Conservation (phyloP, 2,329 filamentous ascomycete species). For the Xylariaceae sp. region DNA sequence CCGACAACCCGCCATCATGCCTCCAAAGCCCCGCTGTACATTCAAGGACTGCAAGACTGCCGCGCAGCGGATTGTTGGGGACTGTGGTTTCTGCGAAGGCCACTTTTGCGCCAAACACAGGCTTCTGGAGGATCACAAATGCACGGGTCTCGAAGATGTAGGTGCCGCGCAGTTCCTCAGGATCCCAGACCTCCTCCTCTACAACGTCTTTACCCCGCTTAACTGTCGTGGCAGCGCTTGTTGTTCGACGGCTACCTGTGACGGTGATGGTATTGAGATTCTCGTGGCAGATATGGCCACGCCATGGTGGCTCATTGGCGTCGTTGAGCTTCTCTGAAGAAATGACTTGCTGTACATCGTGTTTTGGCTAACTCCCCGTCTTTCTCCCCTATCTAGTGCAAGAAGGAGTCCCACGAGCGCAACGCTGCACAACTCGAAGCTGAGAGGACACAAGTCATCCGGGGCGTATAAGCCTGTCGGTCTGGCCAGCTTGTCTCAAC, state of each 20-base stretch:
- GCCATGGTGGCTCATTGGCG: too few species aligned
- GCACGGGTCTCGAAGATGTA: conserved; percentile 83
- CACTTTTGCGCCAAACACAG: conserved; percentile 95
- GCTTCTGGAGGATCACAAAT: conserved; percentile 90
- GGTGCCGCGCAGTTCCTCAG: conserved; percentile 37
- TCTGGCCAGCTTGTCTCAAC: neutral
- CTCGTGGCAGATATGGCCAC: too few species aligned
- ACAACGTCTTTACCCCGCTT: neutral
- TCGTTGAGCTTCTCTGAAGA: conserved; percentile 34
- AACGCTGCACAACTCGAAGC: conserved; percentile 90
- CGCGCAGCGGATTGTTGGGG: conserved; percentile 89
- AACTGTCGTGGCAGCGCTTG: neutral
- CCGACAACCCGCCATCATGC: conserved; percentile 50
- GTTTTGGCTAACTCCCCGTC: conserved; percentile 31
- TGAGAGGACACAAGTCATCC: conserved; percentile 91
- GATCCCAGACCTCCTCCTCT: neutral
- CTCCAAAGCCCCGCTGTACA: conserved; percentile 78
- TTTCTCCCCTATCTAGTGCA: conserved; percentile 57
- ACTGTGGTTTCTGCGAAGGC: conserved; percentile 91
- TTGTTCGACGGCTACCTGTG: neutral
- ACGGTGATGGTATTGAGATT: conserved; percentile 41
- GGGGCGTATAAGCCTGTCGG: conserved; percentile 63
- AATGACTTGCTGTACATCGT: conserved; percentile 13
- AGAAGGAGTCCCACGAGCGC: conserved; percentile 91
- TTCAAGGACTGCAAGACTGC: conserved; percentile 85